phyloP scores from a whole-genome alignment of 78 protist species.

The Blattamonas nauphoetae region DNA sequence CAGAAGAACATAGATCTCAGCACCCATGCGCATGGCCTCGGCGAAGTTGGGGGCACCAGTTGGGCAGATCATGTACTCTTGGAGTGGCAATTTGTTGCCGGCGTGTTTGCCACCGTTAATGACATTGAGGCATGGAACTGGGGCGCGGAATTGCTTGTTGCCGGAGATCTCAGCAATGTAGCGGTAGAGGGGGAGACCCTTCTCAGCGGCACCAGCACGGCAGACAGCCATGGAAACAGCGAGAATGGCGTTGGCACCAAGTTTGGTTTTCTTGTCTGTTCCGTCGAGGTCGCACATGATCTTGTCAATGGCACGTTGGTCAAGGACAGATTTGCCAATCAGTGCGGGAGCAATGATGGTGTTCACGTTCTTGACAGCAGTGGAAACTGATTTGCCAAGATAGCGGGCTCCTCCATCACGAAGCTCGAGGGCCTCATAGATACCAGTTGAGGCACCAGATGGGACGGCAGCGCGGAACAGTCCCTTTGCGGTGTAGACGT shows the following conservation, averaged over 20 bases:
- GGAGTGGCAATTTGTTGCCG: conserved; percentile 85
- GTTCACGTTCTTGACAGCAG: conserved; percentile 86
- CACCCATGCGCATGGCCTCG: conserved; percentile 84
- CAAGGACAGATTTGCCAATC: conserved; percentile 53
- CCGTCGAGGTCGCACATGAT: conserved; percentile 78
- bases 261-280: conserved; percentile 74
- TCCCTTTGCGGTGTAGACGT: conserved; percentile 49
- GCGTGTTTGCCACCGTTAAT: conserved; percentile 98
- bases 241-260: conserved; percentile 98
- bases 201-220: conserved; percentile 87
- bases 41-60: conserved; percentile 75
- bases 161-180: conserved; percentile 75
- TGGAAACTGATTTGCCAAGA: conserved; percentile 87
- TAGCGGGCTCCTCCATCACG: conserved; percentile 44
- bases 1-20: too few relatives aligned
- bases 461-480: conserved; percentile 92
- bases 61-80: conserved; percentile 89
- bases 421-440: conserved; percentile 91
- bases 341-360: conserved; percentile 67
- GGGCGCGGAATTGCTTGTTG: conserved; percentile 56
- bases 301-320: conserved; percentile 77
- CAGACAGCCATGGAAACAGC: conserved; percentile 87
- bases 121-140: conserved; percentile 91
- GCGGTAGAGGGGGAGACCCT: conserved; percentile 75
- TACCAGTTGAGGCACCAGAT: conserved; percentile 97